Evolutionary conservation across 768 basidiomycete genomes (phyloP).

Genomic region (Boletus insuetus): DNA sequence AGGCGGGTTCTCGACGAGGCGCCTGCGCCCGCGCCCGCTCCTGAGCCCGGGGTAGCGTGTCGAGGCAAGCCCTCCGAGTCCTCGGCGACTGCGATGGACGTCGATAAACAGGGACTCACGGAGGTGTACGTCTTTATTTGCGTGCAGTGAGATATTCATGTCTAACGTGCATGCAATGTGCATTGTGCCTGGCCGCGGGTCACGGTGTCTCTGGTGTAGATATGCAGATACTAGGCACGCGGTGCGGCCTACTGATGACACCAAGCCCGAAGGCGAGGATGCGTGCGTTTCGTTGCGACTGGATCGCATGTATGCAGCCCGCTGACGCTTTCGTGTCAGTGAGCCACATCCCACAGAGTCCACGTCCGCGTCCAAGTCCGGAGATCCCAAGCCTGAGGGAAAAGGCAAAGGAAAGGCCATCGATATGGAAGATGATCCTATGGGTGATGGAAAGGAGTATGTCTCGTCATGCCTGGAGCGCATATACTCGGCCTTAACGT

Average conservation of each 20-base stretch:
- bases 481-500: no score
- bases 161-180: no score
- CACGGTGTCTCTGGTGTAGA: not conserved
- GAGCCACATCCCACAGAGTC: not conserved
- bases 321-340: not conserved
- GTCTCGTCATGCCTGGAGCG: not conserved
- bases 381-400: not conserved
- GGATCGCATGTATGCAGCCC: no score
- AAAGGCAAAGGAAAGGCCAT: not conserved
- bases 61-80: not conserved
- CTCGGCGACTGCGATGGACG: not conserved
- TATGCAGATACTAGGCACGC: not conserved
- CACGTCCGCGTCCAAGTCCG: no score
- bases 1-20: constrained; percentile 9
- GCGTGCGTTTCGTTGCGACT: not conserved
- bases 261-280: not conserved
- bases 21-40: not conserved
- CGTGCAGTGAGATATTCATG: no score
- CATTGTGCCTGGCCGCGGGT: no score
- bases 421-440: not conserved
- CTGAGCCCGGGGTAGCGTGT: not conserved
- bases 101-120: not conserved
- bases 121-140: not conserved
- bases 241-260: not conserved
- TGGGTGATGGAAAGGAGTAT: not conserved